Conservation (phyloP, 805 yeast genomes). For the Nakazawaea ambrosiae region DNA sequence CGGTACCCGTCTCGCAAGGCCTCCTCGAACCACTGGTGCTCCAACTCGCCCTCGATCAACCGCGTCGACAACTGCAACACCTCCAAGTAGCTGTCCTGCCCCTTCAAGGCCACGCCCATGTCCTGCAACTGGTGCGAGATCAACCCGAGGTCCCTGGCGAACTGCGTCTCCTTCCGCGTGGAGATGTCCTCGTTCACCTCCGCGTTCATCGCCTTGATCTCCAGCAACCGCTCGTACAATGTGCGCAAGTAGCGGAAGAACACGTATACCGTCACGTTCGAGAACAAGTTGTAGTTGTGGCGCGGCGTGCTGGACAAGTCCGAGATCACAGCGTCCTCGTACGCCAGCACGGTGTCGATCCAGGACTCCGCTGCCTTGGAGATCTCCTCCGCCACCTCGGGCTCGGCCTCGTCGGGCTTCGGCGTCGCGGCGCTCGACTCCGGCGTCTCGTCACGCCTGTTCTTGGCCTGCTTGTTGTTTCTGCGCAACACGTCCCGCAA, state of each 20-base stretch:
- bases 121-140: slow-evolving; percentile 76
- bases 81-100: slow-evolving; percentile 69
- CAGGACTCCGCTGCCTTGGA: slow-evolving; percentile 26
- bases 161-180: slow-evolving; percentile 55
- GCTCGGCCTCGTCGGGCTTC: slow-evolving; percentile 17
- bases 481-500: slow-evolving; percentile 53
- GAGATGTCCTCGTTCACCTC: slow-evolving; percentile 70
- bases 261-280: slow-evolving; percentile 82
- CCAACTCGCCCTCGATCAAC: slow-evolving; percentile 83
- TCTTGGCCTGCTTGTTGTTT: slow-evolving; percentile 33
- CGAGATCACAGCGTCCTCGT: slow-evolving; percentile 12
- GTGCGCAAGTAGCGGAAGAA: slow-evolving; percentile 83
- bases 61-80: slow-evolving; percentile 67
- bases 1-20: slow-evolving; percentile 90
- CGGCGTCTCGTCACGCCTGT: slow-evolving; percentile 16
- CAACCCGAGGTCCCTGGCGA: slow-evolving; percentile 82
- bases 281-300: slow-evolving; percentile 68
- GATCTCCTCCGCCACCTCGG: slow-evolving; percentile 22
- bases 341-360: slow-evolving; percentile 25
- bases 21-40: slow-evolving; percentile 94
- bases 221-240: slow-evolving; percentile 71
- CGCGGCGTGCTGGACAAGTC: slow-evolving; percentile 27
- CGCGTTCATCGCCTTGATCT: slow-evolving; percentile 64
- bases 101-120: slow-evolving; percentile 67
- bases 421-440: slow-evolving; percentile 13